Evolutionary conservation across 2,329 filamentous ascomycete genomes (phyloP).

Genomic region (Elsinoe arachidis): DNA sequence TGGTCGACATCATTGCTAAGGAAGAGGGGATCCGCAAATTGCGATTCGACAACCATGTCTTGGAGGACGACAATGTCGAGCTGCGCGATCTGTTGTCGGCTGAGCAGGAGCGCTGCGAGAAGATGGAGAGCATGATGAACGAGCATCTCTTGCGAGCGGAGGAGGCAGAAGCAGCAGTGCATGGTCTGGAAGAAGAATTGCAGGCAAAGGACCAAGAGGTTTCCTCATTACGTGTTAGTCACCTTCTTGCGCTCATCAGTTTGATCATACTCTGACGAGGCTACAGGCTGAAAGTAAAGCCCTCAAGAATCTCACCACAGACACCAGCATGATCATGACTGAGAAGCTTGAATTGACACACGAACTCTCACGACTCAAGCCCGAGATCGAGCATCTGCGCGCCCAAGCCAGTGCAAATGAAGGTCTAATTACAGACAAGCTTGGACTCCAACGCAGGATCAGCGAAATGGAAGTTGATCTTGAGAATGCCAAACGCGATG

Average conservation of each 20-base stretch:
- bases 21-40: conserved; percentile 66
- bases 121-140: conserved; percentile 43
- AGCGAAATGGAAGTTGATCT: conserved; percentile 70
- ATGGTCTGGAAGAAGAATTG: conserved; percentile 43
- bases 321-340: conserved; percentile 60
- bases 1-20: conserved; percentile 59
- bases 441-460: conserved; percentile 69
- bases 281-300: conserved; percentile 61
- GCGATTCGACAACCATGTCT: conserved; percentile 59
- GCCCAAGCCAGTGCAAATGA: conserved; percentile 55
- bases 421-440: conserved; percentile 65
- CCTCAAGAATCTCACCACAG: conserved; percentile 56
- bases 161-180: conserved; percentile 37
- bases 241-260: background rate
- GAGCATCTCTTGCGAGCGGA: conserved; percentile 39
- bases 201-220: conserved; percentile 46
- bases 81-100: conserved; percentile 55
- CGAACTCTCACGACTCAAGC: conserved; percentile 50
- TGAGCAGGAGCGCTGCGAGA: conserved; percentile 52
- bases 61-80: conserved; percentile 64
- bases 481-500: conserved; percentile 68
- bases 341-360: conserved; percentile 55
- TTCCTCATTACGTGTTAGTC: conserved; percentile 48
- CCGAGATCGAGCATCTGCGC: conserved; percentile 54
- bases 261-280: background rate